A percentile compares a stretch with the other conserved stretches of the same genome.
Conservation (phyloP, 148 eudicot genomes). For the Rhododendron ovatum region DNA sequence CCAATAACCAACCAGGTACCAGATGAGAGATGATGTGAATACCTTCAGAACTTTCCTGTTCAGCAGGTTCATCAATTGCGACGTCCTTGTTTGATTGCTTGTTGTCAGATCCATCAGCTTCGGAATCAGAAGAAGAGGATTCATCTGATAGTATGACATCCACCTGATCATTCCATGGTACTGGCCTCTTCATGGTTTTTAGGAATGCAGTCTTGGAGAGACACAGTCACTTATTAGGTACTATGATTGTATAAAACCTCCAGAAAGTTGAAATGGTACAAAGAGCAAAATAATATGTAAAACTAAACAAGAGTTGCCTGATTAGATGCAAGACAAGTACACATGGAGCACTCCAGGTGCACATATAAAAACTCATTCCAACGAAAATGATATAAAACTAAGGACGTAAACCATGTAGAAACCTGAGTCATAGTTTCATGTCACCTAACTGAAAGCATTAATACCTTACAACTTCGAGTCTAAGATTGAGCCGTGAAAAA, state of each 20-base stretch:
- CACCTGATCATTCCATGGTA: slow-evolving; percentile 32
- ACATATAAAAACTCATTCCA: background rate
- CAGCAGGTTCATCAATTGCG: slow-evolving; percentile 21
- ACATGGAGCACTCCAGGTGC: background rate
- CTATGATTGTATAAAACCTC: background rate
- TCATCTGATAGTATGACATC: slow-evolving; percentile 57
- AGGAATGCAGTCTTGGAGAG: background rate
- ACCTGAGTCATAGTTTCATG: background rate
- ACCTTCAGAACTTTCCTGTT: slow-evolving; percentile 30
- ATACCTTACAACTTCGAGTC: background rate
- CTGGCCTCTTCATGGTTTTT: slow-evolving; percentile 28
- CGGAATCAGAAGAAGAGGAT: slow-evolving; percentile 33
- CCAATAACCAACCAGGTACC: background rate
- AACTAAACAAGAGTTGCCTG: background rate
- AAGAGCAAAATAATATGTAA: background rate
- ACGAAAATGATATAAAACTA: background rate
- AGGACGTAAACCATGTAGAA: background rate
- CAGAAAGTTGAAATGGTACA: background rate
- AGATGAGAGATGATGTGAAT: background rate
- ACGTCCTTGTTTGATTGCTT: slow-evolving; percentile 15
- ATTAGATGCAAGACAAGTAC: background rate
- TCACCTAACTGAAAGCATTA: background rate
- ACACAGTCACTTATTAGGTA: background rate
- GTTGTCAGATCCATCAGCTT: slow-evolving; percentile 18
- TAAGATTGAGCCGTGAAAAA: background rate